phyloP scores from a whole-genome alignment of 306 rosid species.

The Glycine soja region DNA sequence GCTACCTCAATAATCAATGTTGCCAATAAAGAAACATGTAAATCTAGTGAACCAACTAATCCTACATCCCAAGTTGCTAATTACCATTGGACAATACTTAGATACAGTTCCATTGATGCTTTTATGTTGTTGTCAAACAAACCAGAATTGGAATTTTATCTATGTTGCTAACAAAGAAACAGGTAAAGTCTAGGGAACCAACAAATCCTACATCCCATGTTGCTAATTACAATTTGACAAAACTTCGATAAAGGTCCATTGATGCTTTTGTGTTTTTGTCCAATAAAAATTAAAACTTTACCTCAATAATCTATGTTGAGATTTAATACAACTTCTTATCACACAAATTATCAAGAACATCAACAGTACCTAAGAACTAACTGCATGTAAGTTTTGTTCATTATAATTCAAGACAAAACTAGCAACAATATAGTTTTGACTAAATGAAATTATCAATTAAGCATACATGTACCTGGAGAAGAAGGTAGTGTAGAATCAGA shows the following conservation, averaged over 20 bases:
- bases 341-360: background rate
- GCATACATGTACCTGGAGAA: slow-evolving; percentile 45
- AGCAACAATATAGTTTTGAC: background rate
- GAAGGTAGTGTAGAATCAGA: slow-evolving; percentile 38
- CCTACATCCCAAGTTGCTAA: too few species aligned
- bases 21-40: slow-evolving; percentile 35
- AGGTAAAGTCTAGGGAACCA: background rate
- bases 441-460: background rate
- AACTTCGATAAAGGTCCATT: background rate
- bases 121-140: too few species aligned
- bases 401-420: background rate
- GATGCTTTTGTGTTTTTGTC: background rate
- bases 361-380: background rate
- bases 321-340: background rate
- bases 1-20: background rate
- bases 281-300: background rate
- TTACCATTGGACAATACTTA: too few species aligned
- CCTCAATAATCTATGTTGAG: background rate
- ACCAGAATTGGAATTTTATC: too few species aligned
- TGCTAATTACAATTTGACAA: slow-evolving; percentile 8
- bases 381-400: background rate
- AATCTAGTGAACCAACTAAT: too few species aligned
- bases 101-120: too few species aligned
- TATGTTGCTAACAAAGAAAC: too few species aligned
- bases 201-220: slow-evolving; percentile 24